Evolutionary conservation across 2,329 filamentous ascomycete genomes (phyloP).

Genomic region (Tolypocladium inflatum): DNA sequence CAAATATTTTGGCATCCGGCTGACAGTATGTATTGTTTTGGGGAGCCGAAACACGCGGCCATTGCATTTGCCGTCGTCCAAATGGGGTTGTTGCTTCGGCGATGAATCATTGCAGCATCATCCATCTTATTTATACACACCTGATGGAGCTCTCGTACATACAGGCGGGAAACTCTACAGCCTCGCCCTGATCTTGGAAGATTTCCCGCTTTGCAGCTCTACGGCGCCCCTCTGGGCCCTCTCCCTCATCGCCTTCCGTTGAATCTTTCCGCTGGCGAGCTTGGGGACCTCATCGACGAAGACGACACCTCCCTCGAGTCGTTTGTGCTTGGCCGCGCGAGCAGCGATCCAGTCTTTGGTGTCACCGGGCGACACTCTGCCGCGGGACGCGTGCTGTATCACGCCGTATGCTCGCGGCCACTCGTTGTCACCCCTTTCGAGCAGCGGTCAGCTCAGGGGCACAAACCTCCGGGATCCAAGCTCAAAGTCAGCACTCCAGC

Average conservation of each 20-base stretch:
- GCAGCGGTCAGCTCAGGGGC: not conserved
- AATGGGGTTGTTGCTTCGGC: not conserved
- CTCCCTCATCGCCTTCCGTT: slow-evolving; percentile 28
- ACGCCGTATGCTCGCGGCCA: not conserved
- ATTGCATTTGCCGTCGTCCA: not conserved
- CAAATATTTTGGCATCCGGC: too few relatives aligned
- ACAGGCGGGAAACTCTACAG: not conserved
- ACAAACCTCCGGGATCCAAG: too few relatives aligned
- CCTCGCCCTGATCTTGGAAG: not conserved
- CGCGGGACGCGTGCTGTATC: not conserved
- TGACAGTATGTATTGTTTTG: too few relatives aligned
- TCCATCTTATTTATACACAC: not conserved
- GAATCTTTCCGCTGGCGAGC: slow-evolving; percentile 47
- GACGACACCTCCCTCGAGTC: slow-evolving; percentile 38
- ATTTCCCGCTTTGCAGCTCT: not conserved
- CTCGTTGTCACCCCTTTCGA: not conserved
- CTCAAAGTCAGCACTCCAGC: too few relatives aligned
- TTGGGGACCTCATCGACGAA: slow-evolving; percentile 50
- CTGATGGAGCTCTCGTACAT: not conserved
- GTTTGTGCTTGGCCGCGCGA: slow-evolving; percentile 42
- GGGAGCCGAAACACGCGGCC: not conserved
- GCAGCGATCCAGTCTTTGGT: slow-evolving; percentile 25
- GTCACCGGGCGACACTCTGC: not conserved
- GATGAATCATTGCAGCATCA: not conserved
- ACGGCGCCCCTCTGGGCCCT: not conserved